Evolutionary conservation across 2,329 filamentous ascomycete genomes (phyloP), one percentile per base, ranked within the genome.

Genomic region (Cadophora malorum): DNA sequence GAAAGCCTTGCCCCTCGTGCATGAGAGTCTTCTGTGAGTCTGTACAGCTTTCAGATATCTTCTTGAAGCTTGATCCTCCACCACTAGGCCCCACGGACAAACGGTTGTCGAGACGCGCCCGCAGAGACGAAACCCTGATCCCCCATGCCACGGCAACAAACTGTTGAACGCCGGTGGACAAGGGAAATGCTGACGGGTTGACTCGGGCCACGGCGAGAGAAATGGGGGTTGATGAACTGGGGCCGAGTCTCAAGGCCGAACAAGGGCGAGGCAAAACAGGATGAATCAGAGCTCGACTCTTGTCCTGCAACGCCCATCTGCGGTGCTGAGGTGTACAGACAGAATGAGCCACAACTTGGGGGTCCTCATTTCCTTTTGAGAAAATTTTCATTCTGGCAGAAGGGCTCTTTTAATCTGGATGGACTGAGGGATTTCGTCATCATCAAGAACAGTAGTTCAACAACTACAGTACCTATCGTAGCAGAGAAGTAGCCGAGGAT

Each of bases 291-390:
- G 19, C 19, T 21, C 45, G 41, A 45, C 41, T 45, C 41, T 45
- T 19, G 45, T 49, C 55, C n/a, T 38, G 16, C 7, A 23, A 58
- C 55, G 55, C 55, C 55, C 55, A 38, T 33, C 56, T 41, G 56
- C 35, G 56, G 56, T 58, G 56, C 56, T 59, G 56, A 41, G 56
- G n/a, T 59, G 56, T 59, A 58, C 55, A 33, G 19, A n/a, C 33
- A 3, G 23, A 14, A 23, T 9, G 19, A 38, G 31, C 53, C 10
- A 25, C 14, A 41, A 25, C 4, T 14, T 25, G 33, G 21, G 55
- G 33, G 33, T 25, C 25, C 14, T 35, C 35, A 41, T 59, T 41
- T 59, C 1, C 55, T 58, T 58, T 58, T 38, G 55, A 38, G 55
- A 38, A 58, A 35, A 58, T 58, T 38, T 38, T 38, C 31, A 38